Conservation (phyloP, 345 rosid species). For the Theobroma cacao region DNA sequence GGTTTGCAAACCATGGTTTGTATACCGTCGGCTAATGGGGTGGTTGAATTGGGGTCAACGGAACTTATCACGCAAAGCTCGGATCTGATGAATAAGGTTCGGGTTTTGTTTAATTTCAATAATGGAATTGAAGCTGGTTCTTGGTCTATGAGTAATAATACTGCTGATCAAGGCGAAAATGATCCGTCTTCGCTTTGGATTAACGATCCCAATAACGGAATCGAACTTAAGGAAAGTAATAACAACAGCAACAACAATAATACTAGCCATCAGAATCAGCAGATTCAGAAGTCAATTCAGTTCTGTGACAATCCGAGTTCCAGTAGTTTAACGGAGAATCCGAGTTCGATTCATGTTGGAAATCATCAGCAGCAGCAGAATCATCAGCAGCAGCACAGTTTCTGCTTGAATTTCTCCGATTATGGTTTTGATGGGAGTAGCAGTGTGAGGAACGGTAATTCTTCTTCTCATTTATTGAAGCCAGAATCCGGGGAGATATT, state of each 20-base stretch:
- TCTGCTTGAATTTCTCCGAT: slow-evolving; percentile 63
- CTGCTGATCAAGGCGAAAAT: slow-evolving; percentile 76
- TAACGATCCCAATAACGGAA: slow-evolving; percentile 47
- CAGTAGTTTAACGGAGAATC: slow-evolving; percentile 49
- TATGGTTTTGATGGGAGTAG: slow-evolving; percentile 42
- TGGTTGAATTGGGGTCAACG: slow-evolving; percentile 84
- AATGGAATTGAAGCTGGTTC: slow-evolving; percentile 50
- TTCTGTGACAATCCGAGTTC: slow-evolving; percentile 43
- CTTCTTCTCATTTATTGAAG: slow-evolving; percentile 49
- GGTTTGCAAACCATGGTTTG: slow-evolving; percentile 85
- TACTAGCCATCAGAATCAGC: slow-evolving; percentile 21
- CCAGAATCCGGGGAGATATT: slow-evolving; percentile 78
- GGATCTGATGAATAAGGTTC: slow-evolving; percentile 74
- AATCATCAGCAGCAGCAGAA: slow-evolving; percentile 31
- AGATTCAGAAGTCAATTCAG: slow-evolving; percentile 34
- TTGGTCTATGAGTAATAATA: slow-evolving; percentile 41
- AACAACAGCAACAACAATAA: slow-evolving; percentile 18
- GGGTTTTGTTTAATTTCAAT: slow-evolving; percentile 58
- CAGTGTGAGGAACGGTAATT: slow-evolving; percentile 43
- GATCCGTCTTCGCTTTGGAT: slow-evolving; percentile 78
- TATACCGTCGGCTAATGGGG: slow-evolving; percentile 74
- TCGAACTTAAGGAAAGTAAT: slow-evolving; percentile 41
- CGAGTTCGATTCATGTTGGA: slow-evolving; percentile 24
- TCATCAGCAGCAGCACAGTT: slow-evolving; percentile 34
- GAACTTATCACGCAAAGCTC: slow-evolving; percentile 65